A percentile compares a stretch with the other conserved stretches of the same genome.
Evolutionary conservation across 1,139 yeast species (phyloP).

Genomic region (Geotrichum aggregatum): DNA sequence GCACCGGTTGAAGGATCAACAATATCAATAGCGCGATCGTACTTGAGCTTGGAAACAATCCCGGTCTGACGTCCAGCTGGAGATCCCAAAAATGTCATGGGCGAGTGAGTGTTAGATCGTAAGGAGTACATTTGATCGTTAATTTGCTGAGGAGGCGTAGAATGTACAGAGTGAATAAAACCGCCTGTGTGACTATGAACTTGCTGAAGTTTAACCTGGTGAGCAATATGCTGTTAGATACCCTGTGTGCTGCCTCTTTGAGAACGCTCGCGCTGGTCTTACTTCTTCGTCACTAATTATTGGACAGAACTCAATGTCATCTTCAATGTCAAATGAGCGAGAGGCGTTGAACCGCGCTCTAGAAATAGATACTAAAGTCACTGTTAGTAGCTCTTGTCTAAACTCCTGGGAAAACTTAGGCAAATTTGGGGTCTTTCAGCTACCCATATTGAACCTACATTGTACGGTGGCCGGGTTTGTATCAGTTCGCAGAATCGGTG

Average conservation of each 20-base stretch:
- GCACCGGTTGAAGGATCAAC: conserved; percentile 67
- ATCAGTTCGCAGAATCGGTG: conserved; percentile 10
- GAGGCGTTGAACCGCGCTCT: conserved; percentile 50
- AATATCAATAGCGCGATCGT: conserved; percentile 55
- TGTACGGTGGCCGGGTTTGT: conserved; percentile 4
- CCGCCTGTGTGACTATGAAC: not conserved
- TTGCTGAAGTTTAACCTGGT: conserved; percentile 10
- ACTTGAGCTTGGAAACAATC: conserved; percentile 6
- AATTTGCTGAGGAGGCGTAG: conserved; percentile 18
- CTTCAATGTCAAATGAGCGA: conserved; percentile 60
- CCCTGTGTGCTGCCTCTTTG: not conserved
- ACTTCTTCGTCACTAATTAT: conserved; percentile 36
- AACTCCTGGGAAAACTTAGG: not conserved
- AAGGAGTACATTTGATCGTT: conserved; percentile 16
- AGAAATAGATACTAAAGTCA: conserved; percentile 13
- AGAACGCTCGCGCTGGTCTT: conserved; percentile 7
- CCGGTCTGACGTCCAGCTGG: conserved; percentile 11
- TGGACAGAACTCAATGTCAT: conserved; percentile 66
- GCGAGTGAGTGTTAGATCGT: conserved; percentile 8
- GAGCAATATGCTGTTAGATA: not conserved
- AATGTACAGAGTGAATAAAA: conserved; percentile 6
- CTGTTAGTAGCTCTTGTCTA: not conserved
- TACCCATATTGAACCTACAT: conserved; percentile 8
- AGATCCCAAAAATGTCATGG: conserved; percentile 14
- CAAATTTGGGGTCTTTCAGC: not conserved